Evolutionary conservation across 345 rosid genomes (phyloP).

Genomic region (Rhodamnia argentea): DNA sequence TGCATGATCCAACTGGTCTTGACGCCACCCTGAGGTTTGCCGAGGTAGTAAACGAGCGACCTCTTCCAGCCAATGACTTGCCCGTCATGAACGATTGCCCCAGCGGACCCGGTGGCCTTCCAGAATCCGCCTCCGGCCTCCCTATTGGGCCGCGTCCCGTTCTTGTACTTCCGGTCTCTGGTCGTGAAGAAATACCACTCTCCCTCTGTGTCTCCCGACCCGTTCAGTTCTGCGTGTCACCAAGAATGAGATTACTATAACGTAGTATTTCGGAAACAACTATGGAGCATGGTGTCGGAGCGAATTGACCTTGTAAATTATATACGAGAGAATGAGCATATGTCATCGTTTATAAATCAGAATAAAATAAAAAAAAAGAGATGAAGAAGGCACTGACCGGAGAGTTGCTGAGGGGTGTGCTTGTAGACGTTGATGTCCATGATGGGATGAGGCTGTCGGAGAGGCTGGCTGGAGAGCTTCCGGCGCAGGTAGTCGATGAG

Average conservation of each 20-base stretch:
- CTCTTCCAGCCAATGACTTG: neutral
- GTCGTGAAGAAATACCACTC: conserved; percentile 6
- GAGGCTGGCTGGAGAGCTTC: neutral
- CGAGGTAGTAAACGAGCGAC: neutral
- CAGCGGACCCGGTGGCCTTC: neutral
- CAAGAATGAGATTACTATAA: neutral
- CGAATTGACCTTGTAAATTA: too few species aligned
- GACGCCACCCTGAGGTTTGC: neutral
- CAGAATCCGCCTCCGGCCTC: neutral
- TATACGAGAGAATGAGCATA: neutral
- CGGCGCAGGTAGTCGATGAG: neutral
- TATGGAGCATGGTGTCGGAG: too few species aligned
- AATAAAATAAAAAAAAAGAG: neutral
- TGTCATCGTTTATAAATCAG: neutral
- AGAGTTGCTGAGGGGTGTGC: neutral
- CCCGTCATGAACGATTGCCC: neutral
- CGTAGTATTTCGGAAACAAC: too few species aligned
- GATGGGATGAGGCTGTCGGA: neutral
- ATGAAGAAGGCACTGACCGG: neutral
- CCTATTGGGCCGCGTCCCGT: neutral
- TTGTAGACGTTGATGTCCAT: neutral
- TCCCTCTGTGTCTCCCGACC: neutral
- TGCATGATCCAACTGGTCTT: conserved; percentile 1
- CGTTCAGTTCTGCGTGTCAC: neutral
- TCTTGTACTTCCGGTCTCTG: conserved; percentile 1